Conservation (phyloP, 106 monocot species). For the Allium sativum region DNA sequence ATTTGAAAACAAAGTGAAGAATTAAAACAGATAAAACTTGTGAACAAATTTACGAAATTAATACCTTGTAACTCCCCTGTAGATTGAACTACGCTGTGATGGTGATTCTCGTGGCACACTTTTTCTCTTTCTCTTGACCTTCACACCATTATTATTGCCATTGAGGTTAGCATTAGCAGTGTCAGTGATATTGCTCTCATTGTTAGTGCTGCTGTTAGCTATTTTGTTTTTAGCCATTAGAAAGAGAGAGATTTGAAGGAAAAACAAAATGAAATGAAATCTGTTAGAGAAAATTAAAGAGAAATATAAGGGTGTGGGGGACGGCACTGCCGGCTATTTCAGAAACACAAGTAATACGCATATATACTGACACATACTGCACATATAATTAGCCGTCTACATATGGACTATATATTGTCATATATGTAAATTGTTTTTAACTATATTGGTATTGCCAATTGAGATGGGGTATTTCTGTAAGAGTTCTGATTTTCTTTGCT, state of each 20-base stretch:
- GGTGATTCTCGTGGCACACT: conserved; percentile 52
- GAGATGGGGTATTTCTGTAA: not conserved
- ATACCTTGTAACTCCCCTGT: conserved; percentile 80
- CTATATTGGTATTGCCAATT: conserved; percentile 10
- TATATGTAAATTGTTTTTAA: not conserved
- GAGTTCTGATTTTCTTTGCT: not conserved
- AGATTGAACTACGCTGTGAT: conserved; percentile 61
- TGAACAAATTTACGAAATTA: no score
- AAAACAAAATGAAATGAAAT: no score
- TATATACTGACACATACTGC: no score
- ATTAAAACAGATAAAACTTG: not conserved
- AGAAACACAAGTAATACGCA: not conserved
- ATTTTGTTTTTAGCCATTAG: conserved; percentile 31
- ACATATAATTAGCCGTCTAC: not conserved
- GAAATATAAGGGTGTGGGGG: conserved; percentile 4
- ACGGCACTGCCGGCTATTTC: conserved; percentile 7
- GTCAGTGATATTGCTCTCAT: not conserved
- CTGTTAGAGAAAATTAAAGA: no score
- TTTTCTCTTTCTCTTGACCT: conserved; percentile 55
- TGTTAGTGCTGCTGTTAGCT: conserved; percentile 4
- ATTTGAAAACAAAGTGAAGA: not conserved
- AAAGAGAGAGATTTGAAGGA: conserved; percentile 1
- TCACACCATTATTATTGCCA: conserved; percentile 2
- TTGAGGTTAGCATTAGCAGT: conserved; percentile 2
- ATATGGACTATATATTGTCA: not conserved